A percentile compares a stretch with the other conserved stretches of the same genome.
These are phyloP conservation scores for Lodderomyces margitis DNA, from an alignment of 1,139 yeast genomes.

Conservation along the genomic window DNA sequence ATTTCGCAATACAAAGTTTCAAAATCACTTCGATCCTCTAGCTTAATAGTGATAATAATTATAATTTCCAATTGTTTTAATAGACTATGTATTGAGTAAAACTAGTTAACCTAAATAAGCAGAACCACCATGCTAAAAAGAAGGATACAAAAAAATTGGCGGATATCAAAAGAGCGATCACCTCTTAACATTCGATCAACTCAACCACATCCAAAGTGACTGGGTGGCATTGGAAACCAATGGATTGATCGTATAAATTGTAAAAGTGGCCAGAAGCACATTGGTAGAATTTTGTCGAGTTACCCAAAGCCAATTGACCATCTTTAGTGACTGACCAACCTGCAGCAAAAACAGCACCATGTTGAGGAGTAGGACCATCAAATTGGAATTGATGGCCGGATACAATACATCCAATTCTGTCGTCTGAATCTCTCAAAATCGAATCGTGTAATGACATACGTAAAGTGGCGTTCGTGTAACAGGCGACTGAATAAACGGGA, in stretches of 20 bases:
- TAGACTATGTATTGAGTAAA: neutral
- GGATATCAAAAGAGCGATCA: neutral
- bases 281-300: constrained; percentile 35
- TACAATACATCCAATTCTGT: constrained; percentile 43
- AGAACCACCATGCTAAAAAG: neutral
- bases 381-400: constrained; percentile 45
- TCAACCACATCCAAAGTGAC: constrained; percentile 38
- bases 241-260: constrained; percentile 36
- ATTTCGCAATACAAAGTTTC: constrained; percentile 42
- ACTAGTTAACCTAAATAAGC: neutral
- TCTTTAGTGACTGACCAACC: constrained; percentile 42
- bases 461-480: constrained; percentile 31
- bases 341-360: constrained; percentile 40
- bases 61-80: neutral
- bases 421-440: constrained; percentile 33
- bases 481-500: constrained; percentile 35
- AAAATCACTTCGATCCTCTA: constrained; percentile 51
- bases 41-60: constrained; percentile 6
- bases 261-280: constrained; percentile 45
- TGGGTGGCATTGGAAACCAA: constrained; percentile 35
- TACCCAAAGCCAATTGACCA: constrained; percentile 40
- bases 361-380: constrained; percentile 46
- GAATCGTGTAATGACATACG: constrained; percentile 33
- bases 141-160: neutral
- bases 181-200: constrained; percentile 27